Base-by-base conservation (phyloP, 768 basidiomycete species). In the Hygrocybe punicea region DNA sequence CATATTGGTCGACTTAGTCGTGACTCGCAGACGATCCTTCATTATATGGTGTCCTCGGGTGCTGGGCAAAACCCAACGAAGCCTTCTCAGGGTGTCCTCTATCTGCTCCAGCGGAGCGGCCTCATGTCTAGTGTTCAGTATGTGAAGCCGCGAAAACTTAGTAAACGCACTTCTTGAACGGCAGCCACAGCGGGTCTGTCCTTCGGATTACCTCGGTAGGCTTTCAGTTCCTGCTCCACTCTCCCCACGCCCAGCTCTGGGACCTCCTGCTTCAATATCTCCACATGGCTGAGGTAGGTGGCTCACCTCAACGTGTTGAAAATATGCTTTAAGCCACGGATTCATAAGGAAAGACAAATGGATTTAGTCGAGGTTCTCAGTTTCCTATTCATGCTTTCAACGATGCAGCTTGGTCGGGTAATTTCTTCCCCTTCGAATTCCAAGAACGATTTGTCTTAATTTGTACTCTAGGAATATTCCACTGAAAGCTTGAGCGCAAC, bases 41-140 rank as follows among this genome's bases (percentile, higher is more conserved):
- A 98, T 71, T 98, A 91, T 67, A 97, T 99, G 94, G 97, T 99
- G 3, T 94, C 92, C 8, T 96, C 90, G 33, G 91, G 86, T 11
- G 84, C 83, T 25, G 91, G 85, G n/a, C 84, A 89, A 67, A 76
- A 81, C 36, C 83, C 89, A 23, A 74, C 85, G 7, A 84, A 82
- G 67, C 93, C 94, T 6, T 90, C 90, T 1, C 83, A 85, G 59
- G 89, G 86, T 17, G 94, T 98, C 13, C 76, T 96, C 8, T 88
- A 84, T 65, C 79, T 98, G 6, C 78, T 99, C 2, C 80, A 90
- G 64, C 78, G 86, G 39, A 93, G 92, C 68, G 89, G 89, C 16
- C 77, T 99, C 56, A 98, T 98, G 97, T 77, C 81, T 9, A 82
- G 71, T 42, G 73, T 79, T 51, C 81, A 85, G 90, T 91, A 63